Base-by-base conservation (phyloP, 2,329 filamentous ascomycete species). In the Phyllachora maydis region DNA sequence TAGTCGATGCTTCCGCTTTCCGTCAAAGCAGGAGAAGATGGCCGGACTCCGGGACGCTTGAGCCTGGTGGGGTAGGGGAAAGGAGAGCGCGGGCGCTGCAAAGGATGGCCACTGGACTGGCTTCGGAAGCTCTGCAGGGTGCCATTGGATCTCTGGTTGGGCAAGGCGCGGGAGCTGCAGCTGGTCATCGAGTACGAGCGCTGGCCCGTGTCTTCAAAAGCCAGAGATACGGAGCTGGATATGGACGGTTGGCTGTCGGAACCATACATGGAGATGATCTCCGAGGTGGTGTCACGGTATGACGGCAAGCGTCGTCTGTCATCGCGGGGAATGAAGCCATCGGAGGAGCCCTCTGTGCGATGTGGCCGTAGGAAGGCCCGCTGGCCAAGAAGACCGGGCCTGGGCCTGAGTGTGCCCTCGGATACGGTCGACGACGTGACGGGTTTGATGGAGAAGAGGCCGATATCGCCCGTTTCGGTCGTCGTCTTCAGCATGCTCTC, bases 401-500 rank as follows among this genome's bases (percentile, higher is more conserved):
- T n/a, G n/a, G n/a, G n/a, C n/a, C n/a, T n/a, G n/a, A n/a, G n/a
- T n/a, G n/a, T n/a, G n/a, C n/a, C n/a, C n/a, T n/a, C n/a, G n/a
- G n/a, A n/a, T n/a, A n/a, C n/a, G n/a, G n/a, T n/a, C n/a, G n/a
- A n/a, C 8, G 47, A 43, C 7, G 39, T 40, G 10, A 46, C 26
- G 6, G 55, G 47, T 22, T 48, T 53, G 32, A 66, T 63, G 24
- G 59, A 65, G 39, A 69, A 70, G 23, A 61, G 43, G 4, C 64
- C 65, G 32, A 68, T 65, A 32, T 72, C 64, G n/a, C 66, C 65
- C 6, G 65, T 68, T 36, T 72, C 67, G 1, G 65, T 71, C 2
- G 62, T 69, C 4, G 59, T 71, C 44, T 63, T 71, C 28, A 72
- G 48, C 66, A 72, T 70, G 39, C 63, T 59, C 33, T 67, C 57